Evolutionary conservation across 257 asterid species (phyloP).

Genomic region (Perilla frutescens): DNA sequence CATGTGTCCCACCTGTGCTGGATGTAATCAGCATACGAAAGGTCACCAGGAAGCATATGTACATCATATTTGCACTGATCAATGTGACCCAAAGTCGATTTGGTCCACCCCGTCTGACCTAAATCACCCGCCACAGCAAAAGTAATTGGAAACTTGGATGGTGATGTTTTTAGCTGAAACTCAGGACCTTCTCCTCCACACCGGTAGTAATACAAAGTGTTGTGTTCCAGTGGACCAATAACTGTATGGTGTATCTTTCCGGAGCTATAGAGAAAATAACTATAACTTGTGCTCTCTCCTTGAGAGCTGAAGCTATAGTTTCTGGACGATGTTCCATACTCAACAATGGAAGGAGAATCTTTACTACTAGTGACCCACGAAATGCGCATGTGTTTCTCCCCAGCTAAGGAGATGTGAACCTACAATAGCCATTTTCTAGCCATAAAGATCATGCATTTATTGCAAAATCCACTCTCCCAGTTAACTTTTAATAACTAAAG

Average conservation of each 20-base stretch:
- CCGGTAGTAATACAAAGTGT: conserved; percentile 68
- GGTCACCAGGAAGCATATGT: conserved; percentile 92
- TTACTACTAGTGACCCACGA: conserved; percentile 71
- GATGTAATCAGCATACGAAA: conserved; percentile 86
- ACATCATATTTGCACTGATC: conserved; percentile 78
- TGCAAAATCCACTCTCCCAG: not conserved
- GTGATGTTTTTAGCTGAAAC: conserved; percentile 87
- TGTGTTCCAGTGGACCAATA: conserved; percentile 79
- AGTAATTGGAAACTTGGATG: conserved; percentile 80
- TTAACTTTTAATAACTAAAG: not conserved
- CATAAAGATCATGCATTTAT: conserved; percentile 6
- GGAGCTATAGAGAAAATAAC: conserved; percentile 71
- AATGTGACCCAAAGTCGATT: conserved; percentile 84
- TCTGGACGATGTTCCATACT: conserved; percentile 76
- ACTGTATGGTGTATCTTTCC: conserved; percentile 88
- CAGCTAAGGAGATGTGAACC: conserved; percentile 98
- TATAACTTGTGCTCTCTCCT: conserved; percentile 76
- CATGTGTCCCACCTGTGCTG: conserved; percentile 91
- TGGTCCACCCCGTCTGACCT: conserved; percentile 97
- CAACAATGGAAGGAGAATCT: conserved; percentile 64
- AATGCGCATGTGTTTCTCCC: conserved; percentile 74
- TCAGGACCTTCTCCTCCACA: conserved; percentile 87
- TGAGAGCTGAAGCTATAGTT: conserved; percentile 54
- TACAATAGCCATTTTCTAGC: conserved; percentile 31
- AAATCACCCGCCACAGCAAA: conserved; percentile 94